Evolutionary conservation across 2,329 filamentous ascomycete genomes (phyloP).

Genomic region (Apiospora arundinis): DNA sequence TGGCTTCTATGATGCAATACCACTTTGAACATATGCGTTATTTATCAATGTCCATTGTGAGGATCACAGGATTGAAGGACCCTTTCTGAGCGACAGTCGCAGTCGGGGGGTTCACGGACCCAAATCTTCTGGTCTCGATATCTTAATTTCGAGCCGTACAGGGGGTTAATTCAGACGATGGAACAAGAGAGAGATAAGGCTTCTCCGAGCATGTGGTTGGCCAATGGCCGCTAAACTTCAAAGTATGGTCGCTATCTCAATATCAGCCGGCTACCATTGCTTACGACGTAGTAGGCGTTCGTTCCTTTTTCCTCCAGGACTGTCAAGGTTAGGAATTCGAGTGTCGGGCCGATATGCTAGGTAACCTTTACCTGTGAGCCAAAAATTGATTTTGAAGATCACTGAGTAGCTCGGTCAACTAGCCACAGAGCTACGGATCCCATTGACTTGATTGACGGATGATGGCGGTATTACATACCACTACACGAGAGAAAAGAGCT

Average conservation of each 20-base stretch:
- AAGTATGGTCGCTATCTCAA: background rate
- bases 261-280: background rate
- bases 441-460: background rate
- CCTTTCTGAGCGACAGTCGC: background rate
- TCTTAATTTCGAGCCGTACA: background rate
- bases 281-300: too few relatives aligned
- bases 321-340: background rate
- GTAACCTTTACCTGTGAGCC: background rate
- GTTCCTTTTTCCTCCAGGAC: background rate
- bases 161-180: background rate
- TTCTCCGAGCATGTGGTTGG: constrained; percentile 2
- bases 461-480: background rate
- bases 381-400: background rate
- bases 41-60: background rate
- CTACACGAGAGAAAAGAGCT: too few relatives aligned
- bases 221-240: background rate
- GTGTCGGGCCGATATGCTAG: background rate
- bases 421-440: background rate
- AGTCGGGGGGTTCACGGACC: background rate
- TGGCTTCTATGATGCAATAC: background rate
- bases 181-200: constrained; percentile 6
- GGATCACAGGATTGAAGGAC: background rate
- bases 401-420: background rate
- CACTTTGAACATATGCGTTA: background rate
- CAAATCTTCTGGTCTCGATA: background rate